Evolutionary conservation across 345 rosid genomes (phyloP), one percentile per base, ranked within the genome.

Genomic region (Rubroshorea leprosula): DNA sequence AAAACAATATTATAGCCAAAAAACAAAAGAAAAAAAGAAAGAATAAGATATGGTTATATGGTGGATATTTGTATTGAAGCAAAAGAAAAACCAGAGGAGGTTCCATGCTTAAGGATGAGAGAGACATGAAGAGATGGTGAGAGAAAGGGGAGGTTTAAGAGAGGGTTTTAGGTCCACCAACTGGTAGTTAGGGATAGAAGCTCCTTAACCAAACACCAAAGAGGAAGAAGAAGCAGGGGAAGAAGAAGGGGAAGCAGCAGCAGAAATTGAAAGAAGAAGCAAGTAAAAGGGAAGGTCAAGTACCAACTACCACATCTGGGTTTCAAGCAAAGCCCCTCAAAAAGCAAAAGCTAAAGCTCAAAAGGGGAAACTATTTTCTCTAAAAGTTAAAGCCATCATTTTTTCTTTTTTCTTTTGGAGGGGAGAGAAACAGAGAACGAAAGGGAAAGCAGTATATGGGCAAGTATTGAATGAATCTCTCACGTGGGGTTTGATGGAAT

Each of bases 81-180:
- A 43, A 24, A 39, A 54, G 49, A 26, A 61, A 59, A 65, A 44
- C 65, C 78, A 77, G 80, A 74, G 68, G 78, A 74, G 68, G 66
- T 67, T 66, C 79, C 78, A 78, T 70, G 83, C 63, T 59, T 19
- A 68, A 66, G 70, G 78, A 58, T 69, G 80, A 76, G 79, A 70
- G 74, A 54, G n/a, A n/a, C 55, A 39, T 46, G 44, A 54, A 54
- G 72, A 60, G 49, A 54, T 58, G 57, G 57, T 49, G 21, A 46
- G n/a, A n/a, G 57, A 50, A 45, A 58, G 17, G 70, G 63, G 24
- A 75, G 67, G 74, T 74, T 80, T 75, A 77, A 73, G 66, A 25
- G 68, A 70, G 68, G 78, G 76, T 72, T 85, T 89, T 86, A 92
- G 97, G 86, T 91, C 91, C 61, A 87, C 99, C 97, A 83, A 85